phyloP scores from a whole-genome alignment of 148 eudicot species.

The Camellia sinensis region DNA sequence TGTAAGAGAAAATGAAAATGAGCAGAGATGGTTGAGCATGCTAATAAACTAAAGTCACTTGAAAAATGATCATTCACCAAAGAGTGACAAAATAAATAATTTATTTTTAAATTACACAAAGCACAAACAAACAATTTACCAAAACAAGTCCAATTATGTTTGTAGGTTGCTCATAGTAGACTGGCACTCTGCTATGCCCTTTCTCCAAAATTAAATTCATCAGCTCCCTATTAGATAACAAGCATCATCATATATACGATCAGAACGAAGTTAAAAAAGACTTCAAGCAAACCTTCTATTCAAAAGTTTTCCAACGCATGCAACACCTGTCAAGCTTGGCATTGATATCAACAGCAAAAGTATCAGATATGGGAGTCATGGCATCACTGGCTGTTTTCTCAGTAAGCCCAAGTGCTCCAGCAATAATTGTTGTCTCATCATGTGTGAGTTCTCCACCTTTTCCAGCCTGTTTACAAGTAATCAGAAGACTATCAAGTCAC shows the following conservation, averaged over 20 bases:
- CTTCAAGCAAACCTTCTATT: neutral
- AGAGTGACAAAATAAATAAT: neutral
- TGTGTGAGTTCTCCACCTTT: constrained; percentile 95
- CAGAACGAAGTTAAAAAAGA: neutral
- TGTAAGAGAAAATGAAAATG: neutral
- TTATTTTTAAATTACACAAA: constrained; percentile 9
- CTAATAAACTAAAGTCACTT: no score
- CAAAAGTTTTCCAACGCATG: constrained; percentile 13
- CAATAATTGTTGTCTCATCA: constrained; percentile 93
- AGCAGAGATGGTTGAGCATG: neutral
- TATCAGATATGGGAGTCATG: constrained; percentile 81
- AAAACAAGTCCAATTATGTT: constrained; percentile 78
- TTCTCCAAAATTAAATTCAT: constrained; percentile 76
- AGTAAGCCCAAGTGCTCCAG: constrained; percentile 79
- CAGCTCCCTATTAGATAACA: constrained; percentile 38
- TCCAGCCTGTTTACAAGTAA: constrained; percentile 58
- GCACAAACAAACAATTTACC: constrained; percentile 34
- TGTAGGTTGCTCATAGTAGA: constrained; percentile 78
- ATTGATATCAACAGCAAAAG: constrained; percentile 75
- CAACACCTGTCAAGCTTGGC: constrained; percentile 71
- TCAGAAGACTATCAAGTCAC: neutral
- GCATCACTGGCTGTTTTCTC: constrained; percentile 86
- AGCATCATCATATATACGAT: constrained; percentile 4
- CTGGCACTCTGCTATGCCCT: constrained; percentile 90
- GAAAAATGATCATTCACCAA: no score